A percentile compares a stretch with the other conserved stretches of the same genome.
Conservation (phyloP, 176 grass and related monocot genomes). For the Triticum aestivum region DNA sequence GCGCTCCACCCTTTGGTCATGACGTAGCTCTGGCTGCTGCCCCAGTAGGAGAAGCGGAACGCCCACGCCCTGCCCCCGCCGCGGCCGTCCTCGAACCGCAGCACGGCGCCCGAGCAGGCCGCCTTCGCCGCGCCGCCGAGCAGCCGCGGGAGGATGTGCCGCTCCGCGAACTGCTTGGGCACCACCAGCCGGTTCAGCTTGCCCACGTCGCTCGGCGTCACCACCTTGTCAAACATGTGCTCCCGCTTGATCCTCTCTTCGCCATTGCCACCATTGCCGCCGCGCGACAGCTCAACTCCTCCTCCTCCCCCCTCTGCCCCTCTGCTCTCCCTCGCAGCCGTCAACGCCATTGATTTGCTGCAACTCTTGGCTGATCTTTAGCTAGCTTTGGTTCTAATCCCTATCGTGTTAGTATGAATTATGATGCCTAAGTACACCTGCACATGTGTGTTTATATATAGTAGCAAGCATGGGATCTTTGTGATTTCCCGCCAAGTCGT, state of each 20-base stretch:
- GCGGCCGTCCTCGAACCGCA: conserved; percentile 49
- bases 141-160: conserved; percentile 33
- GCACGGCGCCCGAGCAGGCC: conserved; percentile 24
- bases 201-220: conserved; percentile 96
- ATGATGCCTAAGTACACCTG: background rate
- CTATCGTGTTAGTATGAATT: too few species aligned
- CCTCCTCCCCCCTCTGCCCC: background rate
- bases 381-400: background rate
- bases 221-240: conserved; percentile 99
- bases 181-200: conserved; percentile 93
- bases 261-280: background rate
- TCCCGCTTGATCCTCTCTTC: conserved; percentile 22
- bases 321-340: background rate
- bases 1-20: conserved; percentile 98
- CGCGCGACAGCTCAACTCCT: background rate
- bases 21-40: conserved; percentile 99
- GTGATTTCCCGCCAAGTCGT: background rate
- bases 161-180: conserved; percentile 59
- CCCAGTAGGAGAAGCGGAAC: conserved; percentile 98
- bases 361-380: background rate
- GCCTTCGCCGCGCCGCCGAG: conserved; percentile 1
- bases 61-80: background rate
- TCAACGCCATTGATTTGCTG: background rate
- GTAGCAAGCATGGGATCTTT: background rate
- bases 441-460: background rate